Evolutionary conservation across 2,329 filamentous ascomycete species (phyloP), one percentile per base, ranked within the genome.

Genomic region (Truncatella angustata): DNA sequence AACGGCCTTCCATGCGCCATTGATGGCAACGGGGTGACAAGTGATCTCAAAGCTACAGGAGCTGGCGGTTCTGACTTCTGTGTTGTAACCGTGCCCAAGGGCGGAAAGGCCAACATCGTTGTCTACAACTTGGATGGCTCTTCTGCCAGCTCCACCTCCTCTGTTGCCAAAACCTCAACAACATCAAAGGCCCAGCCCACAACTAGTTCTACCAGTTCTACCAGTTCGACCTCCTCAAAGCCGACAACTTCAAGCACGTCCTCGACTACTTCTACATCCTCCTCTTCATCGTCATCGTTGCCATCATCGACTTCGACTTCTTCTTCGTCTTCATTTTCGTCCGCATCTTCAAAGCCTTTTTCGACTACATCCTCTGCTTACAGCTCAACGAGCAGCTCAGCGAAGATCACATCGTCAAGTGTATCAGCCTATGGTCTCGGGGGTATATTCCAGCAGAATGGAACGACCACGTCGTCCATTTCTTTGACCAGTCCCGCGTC

Each of bases 1-100:
- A 85, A 84, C 61, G 88, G 88, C 12, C 71, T 88, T n/a, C 88
- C 88, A 7, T 92, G 89, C 72, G 76, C 77, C 54, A 90, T 91
- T 59, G 80, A 89, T 60, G 74, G 84, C 50, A 84, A 82, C 49
- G 76, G 78, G 37, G 82, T 91, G 52, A 74, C 69, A 7, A 87
- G 85, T 61, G 68, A 76, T 16, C 68, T 77, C 18, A 64, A 70
- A 26, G 73, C 80, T 35, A 70, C 71, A 14, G 88, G 88, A 47
- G 88, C 87, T 14, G 87, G 87, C 26, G 84, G 80, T 59, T 81
- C 84, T 16, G 73, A 76, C 37, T 92, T 90, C 70, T 93, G 89
- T 61, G 88, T 91, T 44, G 88, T 89, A 11, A 92, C 88, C 12
- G 84, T 91, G 14, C 76, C 84, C 39, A 80, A 81, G 60, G 88